phyloP scores from a whole-genome alignment of 805 yeast species.

The Yarrowia phangngaensis region DNA sequence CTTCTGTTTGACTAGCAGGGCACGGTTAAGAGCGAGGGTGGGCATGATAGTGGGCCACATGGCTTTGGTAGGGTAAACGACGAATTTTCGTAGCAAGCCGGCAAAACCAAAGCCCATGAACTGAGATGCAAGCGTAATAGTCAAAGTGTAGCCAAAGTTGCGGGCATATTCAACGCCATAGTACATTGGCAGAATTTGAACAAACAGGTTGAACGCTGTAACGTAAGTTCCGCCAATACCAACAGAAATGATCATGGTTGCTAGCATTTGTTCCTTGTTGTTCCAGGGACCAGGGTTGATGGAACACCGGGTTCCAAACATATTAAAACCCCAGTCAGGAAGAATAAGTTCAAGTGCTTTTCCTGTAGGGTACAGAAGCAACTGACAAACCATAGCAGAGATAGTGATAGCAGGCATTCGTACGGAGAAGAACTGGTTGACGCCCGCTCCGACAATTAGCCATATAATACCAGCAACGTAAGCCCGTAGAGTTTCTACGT shows the following conservation, averaged over 20 bases:
- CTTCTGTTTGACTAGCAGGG: constrained; percentile 44
- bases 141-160: constrained; percentile 50
- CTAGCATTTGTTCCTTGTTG: constrained; percentile 62
- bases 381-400: constrained; percentile 45
- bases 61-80: constrained; percentile 50
- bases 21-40: constrained; percentile 48
- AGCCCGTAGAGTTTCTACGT: constrained; percentile 50
- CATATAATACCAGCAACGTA: constrained; percentile 42
- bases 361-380: constrained; percentile 54
- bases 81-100: constrained; percentile 56
- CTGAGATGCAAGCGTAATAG: constrained; percentile 54
- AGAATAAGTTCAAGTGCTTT: constrained; percentile 41
- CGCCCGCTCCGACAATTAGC: constrained; percentile 52
- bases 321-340: constrained; percentile 48
- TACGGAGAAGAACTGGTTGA: constrained; percentile 56
- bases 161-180: constrained; percentile 37
- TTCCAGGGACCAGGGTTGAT: constrained; percentile 65
- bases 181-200: constrained; percentile 37
- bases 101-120: constrained; percentile 67
- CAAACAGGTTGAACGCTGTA: constrained; percentile 29
- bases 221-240: constrained; percentile 35
- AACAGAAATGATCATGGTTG: constrained; percentile 43
- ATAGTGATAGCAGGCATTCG: constrained; percentile 52
- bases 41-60: constrained; percentile 56
- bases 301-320: constrained; percentile 43